Base-by-base conservation (phyloP, 768 basidiomycete species). In the Pleurotus citrinopileatus region DNA sequence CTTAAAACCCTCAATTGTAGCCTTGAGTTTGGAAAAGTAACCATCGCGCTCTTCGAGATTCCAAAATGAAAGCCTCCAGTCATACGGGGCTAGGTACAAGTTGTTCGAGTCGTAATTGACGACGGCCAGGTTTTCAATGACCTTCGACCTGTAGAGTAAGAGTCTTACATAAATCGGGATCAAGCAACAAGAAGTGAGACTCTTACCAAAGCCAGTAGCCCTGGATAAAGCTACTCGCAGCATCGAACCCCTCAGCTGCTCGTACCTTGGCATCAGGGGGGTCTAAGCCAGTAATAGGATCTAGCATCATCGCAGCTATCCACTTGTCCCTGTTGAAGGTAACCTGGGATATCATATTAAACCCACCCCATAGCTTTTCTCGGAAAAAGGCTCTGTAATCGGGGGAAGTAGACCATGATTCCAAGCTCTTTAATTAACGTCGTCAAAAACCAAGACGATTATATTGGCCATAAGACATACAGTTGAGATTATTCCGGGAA, bases 71-170 rank as follows among this genome's bases (percentile, higher is more conserved):
- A 91, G 65, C 36, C 89, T 79, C 96, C 94, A 98, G 61, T 97
- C 94, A 63, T 97, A 97, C 12, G 91, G 83, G 1, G 90, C 89
- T 3, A 93, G 77, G 63, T 85, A 77, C 28, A 95, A 71, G 60
- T 94, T 94, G 61, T 94, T 92, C 0, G 91, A 89, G 61, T 98
- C 95, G 62, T 98, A 98, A 63, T 88, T 89, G 17, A 98, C 81
- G 1, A 87, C 92, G 0, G 96, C 94, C 2, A 98, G 78, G 60
- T 99, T 98, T 69, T 98, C 91, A 8, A 98, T 84, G 48, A 97
- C 90, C 68, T 95, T 94, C 1, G 88, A 85, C 89, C 89, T 89
- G 42, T 38, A 50, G 50, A 42, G n/a, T 3, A 13, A 10, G 25
- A 34, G 4, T 25, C 34, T 19, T 15, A 22, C 26, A 26, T 57